phyloP scores from a whole-genome alignment of 352 stramenopile species.

The Globisporangium radiosum region DNA sequence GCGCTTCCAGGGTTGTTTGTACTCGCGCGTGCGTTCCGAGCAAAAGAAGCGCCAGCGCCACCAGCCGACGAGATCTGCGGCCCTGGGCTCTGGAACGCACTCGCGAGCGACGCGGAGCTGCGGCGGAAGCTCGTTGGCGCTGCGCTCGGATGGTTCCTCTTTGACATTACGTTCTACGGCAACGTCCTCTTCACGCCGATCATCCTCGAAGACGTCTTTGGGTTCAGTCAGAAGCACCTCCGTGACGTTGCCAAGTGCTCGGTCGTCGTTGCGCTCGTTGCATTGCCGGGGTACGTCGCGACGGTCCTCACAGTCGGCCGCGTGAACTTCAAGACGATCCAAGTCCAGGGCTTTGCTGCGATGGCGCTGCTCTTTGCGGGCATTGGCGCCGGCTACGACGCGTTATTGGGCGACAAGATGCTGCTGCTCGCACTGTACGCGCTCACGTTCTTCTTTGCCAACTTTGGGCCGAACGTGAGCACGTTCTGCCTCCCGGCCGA shows the following conservation, averaged over 20 bases:
- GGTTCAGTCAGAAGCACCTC: slow-evolving; percentile 48
- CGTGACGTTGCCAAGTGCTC: slow-evolving; percentile 55
- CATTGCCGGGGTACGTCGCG: slow-evolving; percentile 64
- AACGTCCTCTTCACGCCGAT: slow-evolving; percentile 87
- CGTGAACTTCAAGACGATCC: slow-evolving; percentile 72
- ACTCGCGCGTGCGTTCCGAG: slow-evolving; percentile 27
- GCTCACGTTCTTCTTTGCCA: too few species aligned
- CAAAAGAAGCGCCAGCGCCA: slow-evolving; percentile 44
- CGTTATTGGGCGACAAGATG: slow-evolving; percentile 29
- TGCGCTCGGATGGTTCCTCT: slow-evolving; percentile 87
- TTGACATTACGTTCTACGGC: slow-evolving; percentile 89
- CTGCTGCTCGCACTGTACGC: too few species aligned
- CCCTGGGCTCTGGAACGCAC: slow-evolving; percentile 8
- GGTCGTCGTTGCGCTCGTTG: slow-evolving; percentile 61
- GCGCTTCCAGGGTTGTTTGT: slow-evolving; percentile 8
- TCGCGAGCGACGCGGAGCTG: slow-evolving; percentile 26
- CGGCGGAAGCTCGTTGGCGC: slow-evolving; percentile 68
- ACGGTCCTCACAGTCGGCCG: slow-evolving; percentile 54
- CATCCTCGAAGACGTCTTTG: slow-evolving; percentile 69
- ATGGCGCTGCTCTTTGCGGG: slow-evolving; percentile 65
- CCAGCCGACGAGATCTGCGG: slow-evolving; percentile 24
- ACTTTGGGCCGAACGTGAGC: too few species aligned
- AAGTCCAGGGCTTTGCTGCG: slow-evolving; percentile 70
- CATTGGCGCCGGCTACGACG: slow-evolving; percentile 47
- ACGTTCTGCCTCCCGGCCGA: too few species aligned